Percentiles rank a stretch among this genome's conserved stretches.
These are phyloP conservation scores for Bruguiera sexangula DNA, from an alignment of 345 rosid species.

Conservation along the genomic window DNA sequence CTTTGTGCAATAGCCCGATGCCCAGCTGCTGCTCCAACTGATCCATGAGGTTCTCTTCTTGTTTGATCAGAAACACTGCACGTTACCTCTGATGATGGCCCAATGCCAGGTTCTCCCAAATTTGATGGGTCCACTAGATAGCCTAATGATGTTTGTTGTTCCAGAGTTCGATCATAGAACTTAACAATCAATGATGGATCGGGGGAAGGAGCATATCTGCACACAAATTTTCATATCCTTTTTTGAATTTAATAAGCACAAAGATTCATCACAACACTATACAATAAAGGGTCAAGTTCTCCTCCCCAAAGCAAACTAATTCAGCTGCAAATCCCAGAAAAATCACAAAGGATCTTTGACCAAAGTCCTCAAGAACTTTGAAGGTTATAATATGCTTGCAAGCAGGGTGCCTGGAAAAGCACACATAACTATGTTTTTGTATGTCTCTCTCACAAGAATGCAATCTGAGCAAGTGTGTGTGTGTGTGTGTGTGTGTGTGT, in stretches of 20 bases:
- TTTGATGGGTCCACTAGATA: conserved; percentile 58
- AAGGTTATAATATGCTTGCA: too few species aligned
- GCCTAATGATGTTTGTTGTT: conserved; percentile 77
- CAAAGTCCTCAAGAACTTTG: too few species aligned
- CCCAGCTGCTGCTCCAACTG: conserved; percentile 78
- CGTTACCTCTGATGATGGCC: conserved; percentile 26
- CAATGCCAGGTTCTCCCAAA: conserved; percentile 36
- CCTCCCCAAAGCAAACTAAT: not conserved
- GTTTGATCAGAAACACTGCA: conserved; percentile 31
- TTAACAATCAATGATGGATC: conserved; percentile 70
- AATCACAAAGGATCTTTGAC: too few species aligned
- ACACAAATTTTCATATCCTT: not conserved
- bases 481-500: too few species aligned
- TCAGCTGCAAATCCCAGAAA: not conserved
- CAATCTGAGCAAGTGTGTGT: too few species aligned
- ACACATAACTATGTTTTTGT: too few species aligned
- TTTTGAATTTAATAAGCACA: not conserved
- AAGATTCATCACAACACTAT: not conserved
- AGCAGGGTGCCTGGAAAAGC: too few species aligned
- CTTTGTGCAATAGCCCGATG: conserved; percentile 90
- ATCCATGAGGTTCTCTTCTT: conserved; percentile 56
- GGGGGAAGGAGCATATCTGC: conserved; percentile 78
- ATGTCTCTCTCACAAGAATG: too few species aligned
- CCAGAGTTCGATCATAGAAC: conserved; percentile 82
- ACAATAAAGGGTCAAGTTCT: not conserved